Percentiles rank a stretch among this genome's conserved stretches.
Evolutionary conservation across 2,329 filamentous ascomycete species (phyloP).

Genomic region (Alternaria solani): DNA sequence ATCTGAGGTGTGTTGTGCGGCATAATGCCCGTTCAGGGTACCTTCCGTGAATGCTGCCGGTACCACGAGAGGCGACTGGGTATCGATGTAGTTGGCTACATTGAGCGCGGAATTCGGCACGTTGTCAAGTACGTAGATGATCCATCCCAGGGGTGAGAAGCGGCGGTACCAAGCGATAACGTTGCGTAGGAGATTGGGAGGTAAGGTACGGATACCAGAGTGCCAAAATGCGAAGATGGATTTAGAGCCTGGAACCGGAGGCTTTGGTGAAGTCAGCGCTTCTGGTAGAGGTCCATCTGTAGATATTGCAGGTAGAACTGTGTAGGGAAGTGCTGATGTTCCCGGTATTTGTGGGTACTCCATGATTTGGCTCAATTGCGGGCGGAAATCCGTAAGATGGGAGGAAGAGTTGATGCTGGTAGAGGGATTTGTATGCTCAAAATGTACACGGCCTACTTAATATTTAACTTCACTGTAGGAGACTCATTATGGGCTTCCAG

Average conservation of each 20-base stretch:
- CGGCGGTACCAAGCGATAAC: conserved; percentile 64
- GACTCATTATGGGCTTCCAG: not conserved
- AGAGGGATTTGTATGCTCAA: not conserved
- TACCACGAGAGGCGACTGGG: conserved; percentile 55
- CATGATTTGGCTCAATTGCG: not conserved
- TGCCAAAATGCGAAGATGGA: conserved; percentile 69
- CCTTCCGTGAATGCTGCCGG: conserved; percentile 62
- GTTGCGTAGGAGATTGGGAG: conserved; percentile 62
- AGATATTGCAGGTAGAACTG: not conserved
- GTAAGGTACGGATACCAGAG: conserved; percentile 58
- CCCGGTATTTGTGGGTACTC: not conserved
- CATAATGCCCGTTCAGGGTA: conserved; percentile 60
- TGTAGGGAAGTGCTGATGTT: not conserved
- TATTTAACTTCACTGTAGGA: not conserved
- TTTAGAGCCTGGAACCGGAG: conserved; percentile 56
- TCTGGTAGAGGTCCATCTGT: conserved; percentile 10
- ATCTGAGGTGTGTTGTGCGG: conserved; percentile 64
- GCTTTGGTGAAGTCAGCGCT: conserved; percentile 31
- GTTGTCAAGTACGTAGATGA: conserved; percentile 61
- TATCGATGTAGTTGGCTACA: conserved; percentile 60
- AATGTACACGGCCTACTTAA: not conserved
- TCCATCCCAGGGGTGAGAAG: conserved; percentile 62
- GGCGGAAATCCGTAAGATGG: not conserved
- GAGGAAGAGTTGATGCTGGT: not conserved
- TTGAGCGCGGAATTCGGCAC: conserved; percentile 57